These are phyloP conservation scores for Gossypium laxum DNA, from an alignment of 441 rosid genomes.

Conservation along the genomic window DNA sequence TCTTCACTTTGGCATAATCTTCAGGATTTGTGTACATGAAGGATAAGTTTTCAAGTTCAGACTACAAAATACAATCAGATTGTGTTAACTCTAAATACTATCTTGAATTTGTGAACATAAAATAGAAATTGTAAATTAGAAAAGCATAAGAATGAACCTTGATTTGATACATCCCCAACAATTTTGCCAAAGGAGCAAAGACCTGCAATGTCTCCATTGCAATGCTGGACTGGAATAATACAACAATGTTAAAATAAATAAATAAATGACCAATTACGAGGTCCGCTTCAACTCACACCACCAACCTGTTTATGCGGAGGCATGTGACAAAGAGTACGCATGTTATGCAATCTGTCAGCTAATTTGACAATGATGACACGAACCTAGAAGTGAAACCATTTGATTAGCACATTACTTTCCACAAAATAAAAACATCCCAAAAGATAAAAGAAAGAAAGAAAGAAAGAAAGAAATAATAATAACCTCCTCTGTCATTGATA, in stretches of 20 bases:
- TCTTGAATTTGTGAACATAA: neutral
- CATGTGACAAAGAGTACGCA: conserved; percentile 91
- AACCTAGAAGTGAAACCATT: conserved; percentile 41
- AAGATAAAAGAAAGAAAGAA: neutral
- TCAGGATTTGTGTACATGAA: conserved; percentile 89
- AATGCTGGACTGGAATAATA: conserved; percentile 70
- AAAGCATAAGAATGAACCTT: conserved; percentile 41
- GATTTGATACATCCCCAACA: conserved; percentile 90
- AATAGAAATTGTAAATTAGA: neutral
- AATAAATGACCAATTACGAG: conserved; percentile 10
- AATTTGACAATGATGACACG: conserved; percentile 96
- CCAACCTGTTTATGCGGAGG: conserved; percentile 92
- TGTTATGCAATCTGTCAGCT: conserved; percentile 94
- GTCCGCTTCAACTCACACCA: conserved; percentile 10
- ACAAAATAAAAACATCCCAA: neutral
- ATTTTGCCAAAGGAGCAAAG: conserved; percentile 90
- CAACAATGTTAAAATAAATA: conserved; percentile 19
- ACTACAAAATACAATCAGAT: conserved; percentile 37
- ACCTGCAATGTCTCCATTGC: conserved; percentile 90
- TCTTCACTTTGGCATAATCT: conserved; percentile 67
- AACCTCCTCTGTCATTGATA: conserved; percentile 97
- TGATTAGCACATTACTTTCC: neutral
- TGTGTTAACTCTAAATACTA: conserved; percentile 4
- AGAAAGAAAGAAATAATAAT: conserved; percentile 17
- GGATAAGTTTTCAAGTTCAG: conserved; percentile 89